These are phyloP conservation scores for Tetrahymena borealis DNA, from an alignment of 73 alveolate species.

Conservation along the genomic window DNA sequence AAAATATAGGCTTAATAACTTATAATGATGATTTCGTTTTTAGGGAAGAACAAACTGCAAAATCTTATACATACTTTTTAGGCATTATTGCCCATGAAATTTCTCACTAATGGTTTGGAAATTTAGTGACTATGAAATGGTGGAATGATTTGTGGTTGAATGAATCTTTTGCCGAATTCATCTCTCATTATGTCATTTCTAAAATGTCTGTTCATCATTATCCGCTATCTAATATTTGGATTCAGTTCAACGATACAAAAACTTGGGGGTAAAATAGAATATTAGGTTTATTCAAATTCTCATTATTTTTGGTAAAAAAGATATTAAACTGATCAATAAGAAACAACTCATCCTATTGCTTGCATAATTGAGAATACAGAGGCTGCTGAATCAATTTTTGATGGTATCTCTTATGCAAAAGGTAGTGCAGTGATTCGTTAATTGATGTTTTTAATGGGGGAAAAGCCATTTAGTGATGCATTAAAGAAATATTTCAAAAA, in stretches of 20 bases:
- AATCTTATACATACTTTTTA: constrained; percentile 44
- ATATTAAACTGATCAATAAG: constrained; percentile 58
- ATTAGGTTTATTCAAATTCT: neutral
- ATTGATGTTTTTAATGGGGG: constrained; percentile 79
- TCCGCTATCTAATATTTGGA: constrained; percentile 28
- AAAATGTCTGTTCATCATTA: constrained; percentile 17
- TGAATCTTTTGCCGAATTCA: constrained; percentile 77
- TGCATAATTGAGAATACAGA: constrained; percentile 76
- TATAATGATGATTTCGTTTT: constrained; percentile 70
- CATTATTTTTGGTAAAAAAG: neutral
- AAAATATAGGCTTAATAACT: constrained; percentile 79
- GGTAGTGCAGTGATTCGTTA: constrained; percentile 87
- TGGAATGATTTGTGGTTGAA: constrained; percentile 93
- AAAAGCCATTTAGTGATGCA: constrained; percentile 78
- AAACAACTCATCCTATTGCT: constrained; percentile 88
- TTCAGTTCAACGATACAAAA: constrained; percentile 7
- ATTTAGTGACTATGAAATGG: constrained; percentile 90
- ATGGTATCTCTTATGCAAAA: constrained; percentile 93
- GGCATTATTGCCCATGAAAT: constrained; percentile 77
- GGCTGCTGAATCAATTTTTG: constrained; percentile 86
- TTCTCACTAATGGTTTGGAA: constrained; percentile 95
- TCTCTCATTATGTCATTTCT: constrained; percentile 12
- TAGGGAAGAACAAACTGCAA: constrained; percentile 54
- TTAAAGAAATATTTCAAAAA: constrained; percentile 65
- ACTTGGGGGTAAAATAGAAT: constrained; percentile 45